Base-by-base conservation (phyloP, 1,139 yeast species). In the Spathaspora sp. region DNA sequence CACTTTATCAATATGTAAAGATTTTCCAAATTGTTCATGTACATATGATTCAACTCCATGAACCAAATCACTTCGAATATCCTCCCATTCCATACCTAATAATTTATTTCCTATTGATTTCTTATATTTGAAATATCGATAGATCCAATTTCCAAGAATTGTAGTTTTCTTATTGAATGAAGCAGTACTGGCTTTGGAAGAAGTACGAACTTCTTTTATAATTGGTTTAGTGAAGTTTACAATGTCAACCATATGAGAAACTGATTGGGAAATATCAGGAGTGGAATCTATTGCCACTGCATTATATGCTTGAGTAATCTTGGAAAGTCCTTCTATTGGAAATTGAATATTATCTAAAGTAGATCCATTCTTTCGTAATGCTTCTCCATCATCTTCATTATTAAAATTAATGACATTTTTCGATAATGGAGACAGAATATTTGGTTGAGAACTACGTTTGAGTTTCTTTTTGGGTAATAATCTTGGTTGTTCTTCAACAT, bases 41-140 rank as follows among this genome's bases (percentile, higher is more conserved):
- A 69, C 46, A 42, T 63, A 61, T 9, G 60, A 58, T 49, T 74
- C 80, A 15, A 72, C 55, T 2, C 78, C 78, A 47, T 64, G 61
- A 3, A 67, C 52, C 39, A 73, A 54, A 39, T 74, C 80, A 45
- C 67, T 63, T 33, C 78, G 58, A 38, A 74, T 67, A 45, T 70
- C 75, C 49, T 74, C 78, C 78, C 78, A 74, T 56, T 72, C 78
- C 55, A 74, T 68, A 1, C 71, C 76, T 25, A 72, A 49, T 17
- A 73, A 55, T 25, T 73, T 73, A 55, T 69, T 70, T 2, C 67
- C 66, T n/a, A 64, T 59, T 2, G 69, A 58, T 50, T 70, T 72
- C 46, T 70, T 73, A 50, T 71, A 71, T 46, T 64, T 71, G 57
- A 74, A 74, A 54, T 65, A 72, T 38, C 65, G 63, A 50, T 58